Base-by-base conservation (phyloP, 495 filamentous ascomycete species). In the Aspergillus avenaceus region DNA sequence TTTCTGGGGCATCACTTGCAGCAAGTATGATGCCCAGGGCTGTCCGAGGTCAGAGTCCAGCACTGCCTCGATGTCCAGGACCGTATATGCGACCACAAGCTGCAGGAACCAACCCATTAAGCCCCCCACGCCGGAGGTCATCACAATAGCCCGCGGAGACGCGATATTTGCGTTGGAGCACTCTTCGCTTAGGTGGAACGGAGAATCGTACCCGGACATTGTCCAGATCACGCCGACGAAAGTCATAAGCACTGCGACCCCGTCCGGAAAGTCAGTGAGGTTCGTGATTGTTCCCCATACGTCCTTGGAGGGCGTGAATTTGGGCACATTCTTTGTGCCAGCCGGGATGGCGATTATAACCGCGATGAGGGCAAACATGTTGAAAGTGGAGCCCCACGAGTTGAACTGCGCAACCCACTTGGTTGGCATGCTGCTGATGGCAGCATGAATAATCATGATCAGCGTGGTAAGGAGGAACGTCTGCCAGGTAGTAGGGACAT, bases 41-140 rank as follows among this genome's bases (percentile, higher is more conserved):
- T 90, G 86, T 12, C 85, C 86, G 16, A 90, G 72, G 13, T 83
- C 76, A 13, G 83, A 85, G 14, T 73, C 61, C 2, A 90, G 67
- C 14, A 83, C 82, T 14, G 58, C 72, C 4, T 70, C 65, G 55
- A 91, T 86, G 53, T 88, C 84, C 24, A 81, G 60, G 19, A 91
- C 84, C 4, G 87, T 90, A 62, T 90, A 91, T n/a, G 85, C 87
- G 41, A 90, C 85, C 4, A 90, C 82, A 1, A 89, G 72, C 64
- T 90, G 86, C 19, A 91, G 66, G 55, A 87, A 80, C 81, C 87
- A 91, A 48, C 87, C 87, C 29, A 86, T 72, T 2, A 87, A 48
- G 11, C 86, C 87, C 6, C 87, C 87, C 12, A 85, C 69, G 1
- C 67, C 81, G 7, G 79, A 80, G 9, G 87, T 90, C 58, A 91